These are phyloP conservation scores for Beta corolliflora DNA, from an alignment of 179 eudicot species.

Conservation along the genomic window DNA sequence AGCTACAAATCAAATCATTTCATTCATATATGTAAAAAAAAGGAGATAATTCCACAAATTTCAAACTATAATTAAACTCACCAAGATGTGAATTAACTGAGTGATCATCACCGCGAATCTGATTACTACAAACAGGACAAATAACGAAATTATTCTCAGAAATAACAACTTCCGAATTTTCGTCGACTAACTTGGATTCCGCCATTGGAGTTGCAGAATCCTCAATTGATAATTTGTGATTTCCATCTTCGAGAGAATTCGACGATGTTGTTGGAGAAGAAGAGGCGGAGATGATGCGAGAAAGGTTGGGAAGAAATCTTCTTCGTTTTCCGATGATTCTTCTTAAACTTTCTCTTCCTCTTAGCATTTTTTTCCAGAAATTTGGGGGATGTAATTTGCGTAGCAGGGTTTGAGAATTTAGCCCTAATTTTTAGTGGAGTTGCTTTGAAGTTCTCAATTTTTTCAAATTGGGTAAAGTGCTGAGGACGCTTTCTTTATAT, in stretches of 20 bases:
- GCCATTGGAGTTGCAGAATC: neutral
- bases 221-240: neutral
- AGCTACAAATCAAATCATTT: neutral
- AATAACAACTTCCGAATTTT: neutral
- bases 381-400: too few relatives aligned
- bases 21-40: neutral
- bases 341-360: constrained; percentile 70
- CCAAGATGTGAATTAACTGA: constrained; percentile 78
- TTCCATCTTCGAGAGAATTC: neutral
- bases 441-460: neutral
- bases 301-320: constrained; percentile 59
- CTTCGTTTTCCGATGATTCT: constrained; percentile 85
- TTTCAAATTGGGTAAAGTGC: neutral
- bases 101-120: constrained; percentile 52
- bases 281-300: constrained; percentile 39
- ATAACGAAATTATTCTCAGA: constrained; percentile 33
- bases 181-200: constrained; percentile 2
- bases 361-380: constrained; percentile 49
- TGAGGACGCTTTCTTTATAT: neutral
- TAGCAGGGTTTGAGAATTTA: neutral
- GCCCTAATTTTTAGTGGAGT: constrained; percentile 1
- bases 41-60: neutral
- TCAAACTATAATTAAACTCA: constrained; percentile 9
- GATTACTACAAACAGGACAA: constrained; percentile 73
- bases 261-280: constrained; percentile 24